Base-by-base conservation (phyloP, 192 early-diverging fungal species). In the Podila minutissima region DNA sequence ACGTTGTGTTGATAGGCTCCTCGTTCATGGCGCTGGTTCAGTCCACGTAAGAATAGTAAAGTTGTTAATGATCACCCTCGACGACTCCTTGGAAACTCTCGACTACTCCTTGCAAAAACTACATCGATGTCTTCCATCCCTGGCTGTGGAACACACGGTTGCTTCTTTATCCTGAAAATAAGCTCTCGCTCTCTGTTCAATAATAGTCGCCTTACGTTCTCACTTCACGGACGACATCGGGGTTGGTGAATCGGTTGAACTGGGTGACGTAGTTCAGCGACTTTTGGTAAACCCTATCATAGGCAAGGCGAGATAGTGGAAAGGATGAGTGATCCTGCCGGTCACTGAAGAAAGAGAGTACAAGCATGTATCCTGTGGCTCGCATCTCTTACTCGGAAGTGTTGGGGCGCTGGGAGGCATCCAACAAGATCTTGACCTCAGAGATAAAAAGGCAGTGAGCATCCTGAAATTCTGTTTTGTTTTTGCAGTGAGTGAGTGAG, bases 171-270 rank as follows among this genome's bases (percentile, higher is more conserved):
- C 28, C 33, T 17, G 15, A n/a, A n/a, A 51, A 55, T 32, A 28
- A 29, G 11, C 63, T 70, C 2, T 66, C 69, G 3, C 63, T 79
- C 74, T 33, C 10, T 53, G 70, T 29, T 51, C 72, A 70, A 0
- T 60, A 65, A 9, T 15, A 38, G 13, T 20, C 29, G n/a, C 53
- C 77, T 84, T 87, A 93, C 90, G 83, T 75, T 84, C 95, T 86
- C 31, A 98, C 91, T 83, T 96, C 93, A 60, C 91, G 89, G 15
- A 97, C 93, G 24, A 94, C 94, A 67, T 98, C 91, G 57, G 91
- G 88, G 85, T 97, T 95, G 31, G 88, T 94, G 84, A 95, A 96
- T 32, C 91, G 86, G 72, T 92, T 91, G 85, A 98, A 98, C 57
- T 90, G 85, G 35, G 89, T 87, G 55, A 94, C 96, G 76, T 98